Conservation (phyloP, 1,284 basidiomycete genomes). For the Peniophora sp. region DNA sequence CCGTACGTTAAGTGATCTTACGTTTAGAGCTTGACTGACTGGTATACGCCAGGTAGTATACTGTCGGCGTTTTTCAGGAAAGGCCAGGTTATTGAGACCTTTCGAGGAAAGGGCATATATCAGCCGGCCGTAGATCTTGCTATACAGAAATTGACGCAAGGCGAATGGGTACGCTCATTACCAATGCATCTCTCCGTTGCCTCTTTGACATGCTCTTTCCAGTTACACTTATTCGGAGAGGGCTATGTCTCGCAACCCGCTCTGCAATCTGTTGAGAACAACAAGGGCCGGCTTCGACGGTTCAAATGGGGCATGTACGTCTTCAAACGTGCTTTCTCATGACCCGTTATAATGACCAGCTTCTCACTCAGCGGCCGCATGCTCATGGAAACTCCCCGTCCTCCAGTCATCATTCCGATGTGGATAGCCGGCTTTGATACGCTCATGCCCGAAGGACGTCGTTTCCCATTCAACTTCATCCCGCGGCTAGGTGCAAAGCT, state of each 20-base stretch:
- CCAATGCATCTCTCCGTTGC: not conserved
- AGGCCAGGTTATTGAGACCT: slow-evolving; percentile 92
- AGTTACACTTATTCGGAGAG: slow-evolving; percentile 94
- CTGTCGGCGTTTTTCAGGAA: slow-evolving; percentile 80
- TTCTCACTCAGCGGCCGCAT: slow-evolving; percentile 60
- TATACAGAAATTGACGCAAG: slow-evolving; percentile 71
- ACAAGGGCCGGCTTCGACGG: slow-evolving; percentile 48
- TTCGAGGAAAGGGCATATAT: slow-evolving; percentile 85
- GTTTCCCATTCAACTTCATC: slow-evolving; percentile 64
- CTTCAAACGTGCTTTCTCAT: slow-evolving; percentile 2
- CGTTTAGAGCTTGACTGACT: slow-evolving; percentile 9
- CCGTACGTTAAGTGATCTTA: slow-evolving; percentile 43
- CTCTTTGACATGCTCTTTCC: not conserved
- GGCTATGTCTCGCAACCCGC: slow-evolving; percentile 82
- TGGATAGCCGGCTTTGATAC: slow-evolving; percentile 90
- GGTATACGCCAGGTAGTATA: slow-evolving; percentile 42
- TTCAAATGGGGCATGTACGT: slow-evolving; percentile 98
- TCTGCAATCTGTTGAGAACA: slow-evolving; percentile 35
- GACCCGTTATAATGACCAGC: not conserved
- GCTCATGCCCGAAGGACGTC: slow-evolving; percentile 81
- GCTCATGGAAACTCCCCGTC: slow-evolving; percentile 66
- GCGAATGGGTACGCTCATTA: slow-evolving; percentile 70
- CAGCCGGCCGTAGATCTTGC: slow-evolving; percentile 83
- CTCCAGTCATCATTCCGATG: slow-evolving; percentile 88
- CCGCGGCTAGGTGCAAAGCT: slow-evolving; percentile 55